phyloP scores from a whole-genome alignment of 108 stramenopile species.

The Skeletonema menzelii region DNA sequence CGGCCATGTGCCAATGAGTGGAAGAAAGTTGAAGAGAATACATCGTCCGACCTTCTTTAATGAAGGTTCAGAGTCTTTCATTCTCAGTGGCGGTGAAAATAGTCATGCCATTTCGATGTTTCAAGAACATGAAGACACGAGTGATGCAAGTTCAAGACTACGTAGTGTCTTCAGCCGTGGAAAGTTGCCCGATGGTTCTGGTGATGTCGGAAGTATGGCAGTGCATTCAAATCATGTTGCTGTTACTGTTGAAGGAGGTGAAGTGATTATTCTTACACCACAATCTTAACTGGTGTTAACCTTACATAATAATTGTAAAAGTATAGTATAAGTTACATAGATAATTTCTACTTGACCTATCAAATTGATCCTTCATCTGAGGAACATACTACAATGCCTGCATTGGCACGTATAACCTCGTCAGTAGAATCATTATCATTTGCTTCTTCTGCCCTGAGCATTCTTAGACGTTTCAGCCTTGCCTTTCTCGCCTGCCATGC shows the following conservation, averaged over 20 bases:
- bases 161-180: slow-evolving; percentile 61
- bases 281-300: background rate
- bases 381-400: background rate
- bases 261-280: slow-evolving; percentile 58
- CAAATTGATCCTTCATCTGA: slow-evolving; percentile 19
- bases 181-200: slow-evolving; percentile 54
- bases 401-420: slow-evolving; percentile 10
- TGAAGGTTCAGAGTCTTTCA: slow-evolving; percentile 28
- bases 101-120: slow-evolving; percentile 63
- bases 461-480: slow-evolving; percentile 26
- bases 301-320: background rate
- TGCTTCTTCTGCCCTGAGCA: slow-evolving; percentile 4
- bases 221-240: slow-evolving; percentile 50
- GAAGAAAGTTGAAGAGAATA: slow-evolving; percentile 53
- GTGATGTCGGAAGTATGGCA: slow-evolving; percentile 61
- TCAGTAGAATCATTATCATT: background rate
- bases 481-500: slow-evolving; percentile 44
- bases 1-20: slow-evolving; percentile 67
- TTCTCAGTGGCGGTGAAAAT: slow-evolving; percentile 64
- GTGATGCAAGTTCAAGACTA: slow-evolving; percentile 3
- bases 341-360: background rate
- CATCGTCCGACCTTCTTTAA: slow-evolving; percentile 63
- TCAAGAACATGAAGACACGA: background rate
- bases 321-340: no score
- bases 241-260: slow-evolving; percentile 60